Conservation (phyloP, 805 yeast species). For the Kuraishia ogatae region DNA sequence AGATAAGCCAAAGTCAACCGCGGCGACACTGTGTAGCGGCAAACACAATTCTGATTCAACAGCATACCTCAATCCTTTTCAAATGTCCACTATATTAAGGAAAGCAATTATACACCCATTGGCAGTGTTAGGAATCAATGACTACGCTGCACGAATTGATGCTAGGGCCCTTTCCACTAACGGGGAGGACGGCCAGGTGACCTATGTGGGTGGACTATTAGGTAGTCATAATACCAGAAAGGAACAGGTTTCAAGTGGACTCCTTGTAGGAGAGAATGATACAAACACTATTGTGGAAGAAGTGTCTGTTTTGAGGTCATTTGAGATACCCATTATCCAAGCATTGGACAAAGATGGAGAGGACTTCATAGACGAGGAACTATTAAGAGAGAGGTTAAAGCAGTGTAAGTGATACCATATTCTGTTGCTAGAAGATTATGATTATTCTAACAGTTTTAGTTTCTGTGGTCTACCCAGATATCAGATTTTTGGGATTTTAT, state of each 20-base stretch:
- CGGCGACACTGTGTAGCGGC: background rate
- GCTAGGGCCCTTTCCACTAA: background rate
- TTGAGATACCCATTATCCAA: constrained; percentile 1
- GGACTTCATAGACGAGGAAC: background rate
- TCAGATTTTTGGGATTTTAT: constrained; percentile 1
- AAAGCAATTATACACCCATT: background rate
- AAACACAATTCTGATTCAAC: background rate
- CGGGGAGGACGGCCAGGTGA: background rate
- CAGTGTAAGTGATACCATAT: background rate
- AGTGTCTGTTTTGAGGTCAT: background rate
- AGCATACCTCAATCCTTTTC: background rate
- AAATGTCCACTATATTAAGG: background rate
- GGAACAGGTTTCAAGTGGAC: background rate
- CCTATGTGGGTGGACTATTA: background rate
- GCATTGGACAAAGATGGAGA: background rate
- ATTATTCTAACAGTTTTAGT: background rate
- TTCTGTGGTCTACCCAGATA: background rate
- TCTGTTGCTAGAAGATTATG: background rate
- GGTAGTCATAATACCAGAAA: background rate
- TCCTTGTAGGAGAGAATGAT: background rate
- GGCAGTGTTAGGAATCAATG: background rate
- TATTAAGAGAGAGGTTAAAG: background rate
- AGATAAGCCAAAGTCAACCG: background rate
- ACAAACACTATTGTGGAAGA: background rate
- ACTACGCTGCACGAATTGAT: background rate